A percentile compares a stretch with the other conserved stretches of the same genome.
These are phyloP conservation scores for Cytospora schulzeri DNA, from an alignment of 2,329 filamentous ascomycete genomes.

Conservation along the genomic window DNA sequence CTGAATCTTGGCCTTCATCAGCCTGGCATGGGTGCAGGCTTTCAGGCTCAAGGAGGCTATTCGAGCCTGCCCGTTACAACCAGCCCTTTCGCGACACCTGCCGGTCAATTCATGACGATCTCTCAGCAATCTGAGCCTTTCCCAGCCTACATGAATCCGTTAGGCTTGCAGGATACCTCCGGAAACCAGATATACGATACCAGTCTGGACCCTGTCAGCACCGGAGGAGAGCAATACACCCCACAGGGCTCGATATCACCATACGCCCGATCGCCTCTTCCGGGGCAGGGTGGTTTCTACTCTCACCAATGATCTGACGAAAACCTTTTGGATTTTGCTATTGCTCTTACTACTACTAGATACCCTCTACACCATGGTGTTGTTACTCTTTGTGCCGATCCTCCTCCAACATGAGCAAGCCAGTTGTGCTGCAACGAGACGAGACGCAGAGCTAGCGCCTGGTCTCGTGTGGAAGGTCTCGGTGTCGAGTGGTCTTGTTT, in stretches of 20 bases:
- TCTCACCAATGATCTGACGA: slow-evolving; percentile 26
- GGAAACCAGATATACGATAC: slow-evolving; percentile 37
- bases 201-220: slow-evolving; percentile 35
- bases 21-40: slow-evolving; percentile 25
- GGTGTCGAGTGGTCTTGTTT: neutral
- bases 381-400: neutral
- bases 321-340: slow-evolving; percentile 16
- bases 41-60: slow-evolving; percentile 30
- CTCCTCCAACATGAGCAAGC: neutral
- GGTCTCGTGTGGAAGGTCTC: neutral
- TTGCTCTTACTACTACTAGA: slow-evolving; percentile 11
- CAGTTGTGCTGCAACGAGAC: neutral
- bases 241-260: slow-evolving; percentile 47
- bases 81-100: slow-evolving; percentile 32
- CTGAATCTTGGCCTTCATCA: slow-evolving; percentile 18
- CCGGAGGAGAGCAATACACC: slow-evolving; percentile 40
- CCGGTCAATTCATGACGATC: slow-evolving; percentile 38
- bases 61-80: slow-evolving; percentile 38
- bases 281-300: slow-evolving; percentile 42
- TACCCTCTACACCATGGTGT: slow-evolving; percentile 11
- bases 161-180: slow-evolving; percentile 22
- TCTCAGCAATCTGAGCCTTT: slow-evolving; percentile 31
- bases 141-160: slow-evolving; percentile 23
- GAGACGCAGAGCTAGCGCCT: neutral
- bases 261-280: slow-evolving; percentile 45